phyloP scores from a whole-genome alignment of 2,329 filamentous ascomycete genomes.

The Byssoonygena ceratinophila region DNA sequence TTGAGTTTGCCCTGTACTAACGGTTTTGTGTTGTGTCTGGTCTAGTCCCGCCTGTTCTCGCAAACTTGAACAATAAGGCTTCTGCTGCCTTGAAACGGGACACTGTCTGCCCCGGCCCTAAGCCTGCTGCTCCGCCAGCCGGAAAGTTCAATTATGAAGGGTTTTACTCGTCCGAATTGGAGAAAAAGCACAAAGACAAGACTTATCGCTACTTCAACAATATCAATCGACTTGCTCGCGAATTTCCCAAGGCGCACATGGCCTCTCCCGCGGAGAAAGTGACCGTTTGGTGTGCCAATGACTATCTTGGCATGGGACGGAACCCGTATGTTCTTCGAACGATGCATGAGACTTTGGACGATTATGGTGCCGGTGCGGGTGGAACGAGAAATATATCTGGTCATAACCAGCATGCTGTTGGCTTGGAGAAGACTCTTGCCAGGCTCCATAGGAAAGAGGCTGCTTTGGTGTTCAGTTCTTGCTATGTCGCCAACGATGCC shows the following conservation, averaged over 20 bases:
- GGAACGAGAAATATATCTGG: conserved; percentile 97
- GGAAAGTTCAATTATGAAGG: conserved; percentile 76
- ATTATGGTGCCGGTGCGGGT: conserved; percentile 87
- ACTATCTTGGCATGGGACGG: conserved; percentile 95
- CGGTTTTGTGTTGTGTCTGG: background rate
- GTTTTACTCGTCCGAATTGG: conserved; percentile 79
- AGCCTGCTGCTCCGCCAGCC: conserved; percentile 40
- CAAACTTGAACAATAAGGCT: conserved; percentile 4
- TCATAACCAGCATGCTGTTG: conserved; percentile 88
- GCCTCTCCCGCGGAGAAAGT: conserved; percentile 70
- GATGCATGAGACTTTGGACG: conserved; percentile 93
- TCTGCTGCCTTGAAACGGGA: conserved; percentile 8
- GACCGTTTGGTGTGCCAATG: conserved; percentile 98
- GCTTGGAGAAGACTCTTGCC: conserved; percentile 69
- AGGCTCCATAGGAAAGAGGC: conserved; percentile 85
- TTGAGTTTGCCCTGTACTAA: background rate
- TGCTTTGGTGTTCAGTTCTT: conserved; percentile 90
- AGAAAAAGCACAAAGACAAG: conserved; percentile 99
- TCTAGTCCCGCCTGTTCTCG: conserved; percentile 12
- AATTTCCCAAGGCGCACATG: conserved; percentile 93
- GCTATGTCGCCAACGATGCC: conserved; percentile 96
- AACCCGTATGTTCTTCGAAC: conserved; percentile 74
- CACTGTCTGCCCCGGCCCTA: conserved; percentile 19
- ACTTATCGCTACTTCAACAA: conserved; percentile 99
- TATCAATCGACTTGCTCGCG: conserved; percentile 94